Conservation (phyloP, 139 green algal genomes). For the Asterochloris sp. region DNA sequence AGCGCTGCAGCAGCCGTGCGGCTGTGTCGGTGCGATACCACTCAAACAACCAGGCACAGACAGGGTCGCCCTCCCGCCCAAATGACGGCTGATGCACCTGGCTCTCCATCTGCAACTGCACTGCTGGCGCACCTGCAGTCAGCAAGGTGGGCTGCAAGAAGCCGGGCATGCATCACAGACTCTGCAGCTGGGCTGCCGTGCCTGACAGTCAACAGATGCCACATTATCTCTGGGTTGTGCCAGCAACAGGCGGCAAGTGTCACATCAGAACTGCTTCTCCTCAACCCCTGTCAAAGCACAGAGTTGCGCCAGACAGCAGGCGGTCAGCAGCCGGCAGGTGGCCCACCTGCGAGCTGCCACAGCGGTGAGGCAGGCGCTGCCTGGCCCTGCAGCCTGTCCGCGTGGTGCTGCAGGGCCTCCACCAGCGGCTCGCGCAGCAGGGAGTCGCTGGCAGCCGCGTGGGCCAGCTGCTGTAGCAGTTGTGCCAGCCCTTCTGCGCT, state of each 20-base stretch:
- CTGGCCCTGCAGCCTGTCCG: neutral
- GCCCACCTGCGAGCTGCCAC: slow-evolving; percentile 5
- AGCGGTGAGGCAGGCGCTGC: neutral
- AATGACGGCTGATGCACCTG: slow-evolving; percentile 1
- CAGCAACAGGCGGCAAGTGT: neutral
- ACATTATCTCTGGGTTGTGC: neutral
- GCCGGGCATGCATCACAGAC: neutral
- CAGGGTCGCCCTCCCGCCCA: slow-evolving; percentile 2
- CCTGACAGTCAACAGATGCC: neutral
- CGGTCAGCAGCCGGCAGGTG: neutral
- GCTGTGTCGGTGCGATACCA: slow-evolving; percentile 1
- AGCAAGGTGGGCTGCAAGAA: neutral
- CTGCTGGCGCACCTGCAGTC: slow-evolving; percentile 4
- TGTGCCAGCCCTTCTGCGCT: slow-evolving; percentile 1
- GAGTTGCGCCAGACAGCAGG: neutral
- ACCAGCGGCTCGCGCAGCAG: neutral
- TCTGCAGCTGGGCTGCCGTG: neutral
- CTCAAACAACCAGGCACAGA: slow-evolving; percentile 11
- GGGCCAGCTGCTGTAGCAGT: neutral
- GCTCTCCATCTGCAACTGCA: neutral
- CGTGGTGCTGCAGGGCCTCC: neutral
- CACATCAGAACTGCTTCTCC: neutral
- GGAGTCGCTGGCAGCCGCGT: neutral
- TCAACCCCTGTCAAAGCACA: neutral
- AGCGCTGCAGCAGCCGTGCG: neutral